Conservation (phyloP, 2,329 filamentous ascomycete species). For the Talaromyces amestolkiae region DNA sequence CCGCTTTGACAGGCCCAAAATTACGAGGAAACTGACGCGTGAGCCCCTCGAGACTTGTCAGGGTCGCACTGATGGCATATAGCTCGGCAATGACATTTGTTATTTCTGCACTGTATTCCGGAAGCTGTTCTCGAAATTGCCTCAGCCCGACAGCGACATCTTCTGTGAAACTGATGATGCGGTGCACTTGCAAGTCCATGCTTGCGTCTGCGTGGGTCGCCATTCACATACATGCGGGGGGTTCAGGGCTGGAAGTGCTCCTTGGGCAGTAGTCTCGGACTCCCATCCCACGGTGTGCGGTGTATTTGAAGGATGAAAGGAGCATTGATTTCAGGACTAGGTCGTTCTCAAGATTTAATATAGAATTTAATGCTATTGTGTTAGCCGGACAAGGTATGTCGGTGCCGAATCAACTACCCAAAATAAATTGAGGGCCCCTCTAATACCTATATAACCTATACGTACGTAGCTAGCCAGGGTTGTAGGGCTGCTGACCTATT, state of each 20-base stretch:
- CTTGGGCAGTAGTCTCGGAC: slow-evolving; percentile 2
- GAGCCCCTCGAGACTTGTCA: slow-evolving; percentile 49
- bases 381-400: background rate
- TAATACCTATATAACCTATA: background rate
- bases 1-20: slow-evolving; percentile 43
- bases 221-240: slow-evolving; percentile 22
- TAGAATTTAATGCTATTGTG: background rate
- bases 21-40: slow-evolving; percentile 41
- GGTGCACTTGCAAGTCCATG: slow-evolving; percentile 40
- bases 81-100: slow-evolving; percentile 54
- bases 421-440: slow-evolving; percentile 1
- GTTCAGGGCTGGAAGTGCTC: background rate
- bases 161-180: slow-evolving; percentile 50
- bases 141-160: slow-evolving; percentile 53
- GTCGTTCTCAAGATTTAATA: background rate
- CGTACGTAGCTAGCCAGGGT: background rate
- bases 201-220: slow-evolving; percentile 25
- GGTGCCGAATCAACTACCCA: background rate
- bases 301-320: background rate
- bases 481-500: slow-evolving; percentile 12
- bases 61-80: slow-evolving; percentile 52
- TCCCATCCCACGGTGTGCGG: background rate
- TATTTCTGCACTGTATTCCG: slow-evolving; percentile 52
- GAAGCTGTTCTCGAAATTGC: slow-evolving; percentile 51
- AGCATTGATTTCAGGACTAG: background rate